phyloP scores from a whole-genome alignment of 495 filamentous ascomycete species.

The Aspergillus sclerotioniger region DNA sequence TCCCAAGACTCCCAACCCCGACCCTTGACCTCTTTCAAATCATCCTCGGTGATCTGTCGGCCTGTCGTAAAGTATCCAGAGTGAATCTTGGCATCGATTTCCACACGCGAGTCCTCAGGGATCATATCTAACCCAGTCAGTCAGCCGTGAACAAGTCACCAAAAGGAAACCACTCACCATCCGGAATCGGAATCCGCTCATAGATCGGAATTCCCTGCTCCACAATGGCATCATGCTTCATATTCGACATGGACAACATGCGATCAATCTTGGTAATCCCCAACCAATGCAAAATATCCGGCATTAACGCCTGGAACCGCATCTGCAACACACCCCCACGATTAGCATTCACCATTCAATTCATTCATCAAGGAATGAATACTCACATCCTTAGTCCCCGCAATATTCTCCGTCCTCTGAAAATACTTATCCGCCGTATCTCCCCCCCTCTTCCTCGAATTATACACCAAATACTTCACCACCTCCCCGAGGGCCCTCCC shows the following conservation, averaged over 20 bases:
- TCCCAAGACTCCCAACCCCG: slow-evolving; percentile 75
- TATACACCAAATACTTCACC: slow-evolving; percentile 91
- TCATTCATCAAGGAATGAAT: neutral
- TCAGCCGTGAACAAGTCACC: neutral
- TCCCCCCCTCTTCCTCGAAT: slow-evolving; percentile 69
- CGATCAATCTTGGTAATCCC: slow-evolving; percentile 93
- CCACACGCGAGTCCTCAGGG: slow-evolving; percentile 83
- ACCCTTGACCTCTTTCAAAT: slow-evolving; percentile 75
- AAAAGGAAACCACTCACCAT: slow-evolving; percentile 29
- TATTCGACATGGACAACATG: slow-evolving; percentile 94
- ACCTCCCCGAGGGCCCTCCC: slow-evolving; percentile 86
- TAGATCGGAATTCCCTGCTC: slow-evolving; percentile 86
- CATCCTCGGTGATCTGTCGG: slow-evolving; percentile 76
- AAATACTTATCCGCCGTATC: slow-evolving; percentile 91
- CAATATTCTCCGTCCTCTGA: slow-evolving; percentile 86
- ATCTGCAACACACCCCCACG: slow-evolving; percentile 43
- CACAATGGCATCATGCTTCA: slow-evolving; percentile 96
- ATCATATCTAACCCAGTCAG: slow-evolving; percentile 58
- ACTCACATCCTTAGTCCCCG: slow-evolving; percentile 67
- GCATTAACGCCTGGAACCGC: slow-evolving; percentile 94
- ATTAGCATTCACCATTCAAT: neutral
- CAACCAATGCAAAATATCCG: slow-evolving; percentile 90
- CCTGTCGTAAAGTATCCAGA: slow-evolving; percentile 88
- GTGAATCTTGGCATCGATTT: slow-evolving; percentile 93
- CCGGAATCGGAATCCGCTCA: slow-evolving; percentile 83